Evolutionary conservation across 805 yeast genomes (phyloP).

Genomic region (Kuraishia capsulata): DNA sequence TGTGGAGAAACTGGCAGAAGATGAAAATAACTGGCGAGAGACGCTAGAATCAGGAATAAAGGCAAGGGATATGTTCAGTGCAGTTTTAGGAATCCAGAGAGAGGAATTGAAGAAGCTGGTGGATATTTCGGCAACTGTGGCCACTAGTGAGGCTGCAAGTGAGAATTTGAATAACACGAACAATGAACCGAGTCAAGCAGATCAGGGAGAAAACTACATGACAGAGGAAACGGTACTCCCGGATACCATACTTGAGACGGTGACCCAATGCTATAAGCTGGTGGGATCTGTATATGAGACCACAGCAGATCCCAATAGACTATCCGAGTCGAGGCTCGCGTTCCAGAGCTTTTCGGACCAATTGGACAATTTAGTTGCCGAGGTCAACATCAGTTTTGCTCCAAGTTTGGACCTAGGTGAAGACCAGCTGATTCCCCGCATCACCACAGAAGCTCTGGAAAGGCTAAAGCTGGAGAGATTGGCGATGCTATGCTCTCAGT

Average conservation of each 20-base stretch:
- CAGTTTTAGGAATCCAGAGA: slow-evolving; percentile 18
- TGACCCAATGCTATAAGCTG: slow-evolving; percentile 16
- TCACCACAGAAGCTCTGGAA: slow-evolving; percentile 6
- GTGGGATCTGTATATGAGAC: slow-evolving; percentile 18
- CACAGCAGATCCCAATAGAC: slow-evolving; percentile 5
- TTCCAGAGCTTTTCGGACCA: slow-evolving; percentile 5
- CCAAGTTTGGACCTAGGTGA: slow-evolving; percentile 6
- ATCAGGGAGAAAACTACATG: not conserved
- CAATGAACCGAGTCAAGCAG: not conserved
- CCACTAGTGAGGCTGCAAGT: no score
- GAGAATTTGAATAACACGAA: no score
- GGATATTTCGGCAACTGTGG: not conserved
- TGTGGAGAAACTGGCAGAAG: slow-evolving; percentile 27
- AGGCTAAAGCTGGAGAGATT: slow-evolving; percentile 24
- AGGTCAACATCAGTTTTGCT: slow-evolving; percentile 9
- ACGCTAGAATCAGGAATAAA: slow-evolving; percentile 11
- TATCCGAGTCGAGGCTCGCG: not conserved
- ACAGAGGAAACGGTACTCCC: slow-evolving; percentile 17
- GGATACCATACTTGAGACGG: slow-evolving; percentile 16
- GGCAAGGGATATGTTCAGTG: slow-evolving; percentile 11
- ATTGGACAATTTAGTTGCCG: slow-evolving; percentile 9
- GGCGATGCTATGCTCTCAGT: slow-evolving; percentile 19
- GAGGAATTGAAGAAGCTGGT: slow-evolving; percentile 15
- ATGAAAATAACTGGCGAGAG: slow-evolving; percentile 8
- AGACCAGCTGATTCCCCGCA: not conserved